phyloP scores from a whole-genome alignment of 441 rosid genomes.

The Croton laevigatus region DNA sequence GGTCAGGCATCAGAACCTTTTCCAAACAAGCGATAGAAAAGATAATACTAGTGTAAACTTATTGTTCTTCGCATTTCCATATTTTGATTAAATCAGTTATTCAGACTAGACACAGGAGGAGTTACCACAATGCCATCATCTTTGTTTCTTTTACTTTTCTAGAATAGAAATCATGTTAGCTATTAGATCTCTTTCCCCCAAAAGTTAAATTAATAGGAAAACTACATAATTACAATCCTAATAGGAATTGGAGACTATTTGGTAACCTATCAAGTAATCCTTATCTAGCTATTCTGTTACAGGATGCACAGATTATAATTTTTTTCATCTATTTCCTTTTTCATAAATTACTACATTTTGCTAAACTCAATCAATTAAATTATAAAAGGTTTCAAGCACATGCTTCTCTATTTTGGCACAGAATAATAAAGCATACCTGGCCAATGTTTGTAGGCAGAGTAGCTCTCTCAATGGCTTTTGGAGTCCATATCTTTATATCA shows the following conservation, averaged over 20 bases:
- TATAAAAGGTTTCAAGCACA: background rate
- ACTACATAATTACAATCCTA: too few species aligned
- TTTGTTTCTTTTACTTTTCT: background rate
- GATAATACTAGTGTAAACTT: conserved; percentile 34
- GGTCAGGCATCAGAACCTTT: conserved; percentile 38
- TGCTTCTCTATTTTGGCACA: background rate
- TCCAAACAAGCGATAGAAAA: conserved; percentile 50
- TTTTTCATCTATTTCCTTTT: background rate
- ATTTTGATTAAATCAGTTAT: background rate
- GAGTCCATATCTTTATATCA: conserved; percentile 84
- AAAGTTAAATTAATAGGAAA: background rate
- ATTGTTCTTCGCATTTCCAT: background rate
- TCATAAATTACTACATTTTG: background rate
- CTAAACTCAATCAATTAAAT: background rate
- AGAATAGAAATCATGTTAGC: background rate
- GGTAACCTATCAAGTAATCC: too few species aligned
- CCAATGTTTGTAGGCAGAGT: conserved; percentile 57
- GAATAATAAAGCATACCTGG: conserved; percentile 44
- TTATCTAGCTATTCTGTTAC: too few species aligned
- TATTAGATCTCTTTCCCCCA: background rate
- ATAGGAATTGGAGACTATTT: too few species aligned
- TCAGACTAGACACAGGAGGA: conserved; percentile 1
- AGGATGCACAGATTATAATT: background rate
- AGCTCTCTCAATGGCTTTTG: conserved; percentile 66
- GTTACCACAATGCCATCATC: background rate